Percentiles rank a stretch among this genome's conserved stretches.
These are phyloP conservation scores for Penicillium occitanis DNA, from an alignment of 2,329 filamentous ascomycete genomes.

Conservation along the genomic window DNA sequence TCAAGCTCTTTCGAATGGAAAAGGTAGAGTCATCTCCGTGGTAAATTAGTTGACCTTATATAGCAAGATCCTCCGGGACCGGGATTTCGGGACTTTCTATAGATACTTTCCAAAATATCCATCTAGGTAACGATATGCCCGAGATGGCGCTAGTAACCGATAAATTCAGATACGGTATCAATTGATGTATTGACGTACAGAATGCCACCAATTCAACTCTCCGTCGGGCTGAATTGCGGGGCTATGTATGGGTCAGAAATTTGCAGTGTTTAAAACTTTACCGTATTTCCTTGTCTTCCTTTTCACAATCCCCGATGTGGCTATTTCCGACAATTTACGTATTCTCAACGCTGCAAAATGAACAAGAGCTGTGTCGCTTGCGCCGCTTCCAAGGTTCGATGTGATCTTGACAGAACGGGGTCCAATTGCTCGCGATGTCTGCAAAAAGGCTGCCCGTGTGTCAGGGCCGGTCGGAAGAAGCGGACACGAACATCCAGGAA, in stretches of 20 bases:
- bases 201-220: neutral
- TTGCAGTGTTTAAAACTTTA: neutral
- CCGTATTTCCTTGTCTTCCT: neutral
- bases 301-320: neutral
- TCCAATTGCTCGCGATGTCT: neutral
- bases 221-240: neutral
- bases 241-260: neutral
- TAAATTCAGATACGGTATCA: too few species aligned
- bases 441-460: neutral
- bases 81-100: neutral
- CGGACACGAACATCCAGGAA: neutral
- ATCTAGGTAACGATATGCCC: neutral
- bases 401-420: neutral
- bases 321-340: neutral
- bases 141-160: neutral
- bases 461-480: neutral
- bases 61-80: neutral
- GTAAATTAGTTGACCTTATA: neutral
- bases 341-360: neutral
- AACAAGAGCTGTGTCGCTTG: slow-evolving; percentile 6
- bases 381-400: neutral
- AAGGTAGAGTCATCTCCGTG: neutral
- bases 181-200: too few species aligned
- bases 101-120: neutral
- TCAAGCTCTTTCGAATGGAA: neutral